phyloP scores from a whole-genome alignment of 306 rosid genomes.

The Pterocarpus macrocarpus region DNA sequence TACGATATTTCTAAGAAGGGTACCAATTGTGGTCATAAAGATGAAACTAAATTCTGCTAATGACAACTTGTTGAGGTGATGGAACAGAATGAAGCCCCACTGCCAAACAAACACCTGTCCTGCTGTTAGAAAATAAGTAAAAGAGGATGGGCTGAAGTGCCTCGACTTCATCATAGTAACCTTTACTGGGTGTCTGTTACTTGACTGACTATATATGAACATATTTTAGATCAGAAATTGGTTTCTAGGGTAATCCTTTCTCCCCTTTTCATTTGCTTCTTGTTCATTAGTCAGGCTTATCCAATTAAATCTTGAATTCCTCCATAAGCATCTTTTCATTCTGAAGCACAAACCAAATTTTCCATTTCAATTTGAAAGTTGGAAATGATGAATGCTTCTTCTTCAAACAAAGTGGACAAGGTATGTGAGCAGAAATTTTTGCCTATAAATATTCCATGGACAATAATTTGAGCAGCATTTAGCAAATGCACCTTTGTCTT shows the following conservation, averaged over 20 bases:
- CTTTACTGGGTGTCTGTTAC: not conserved
- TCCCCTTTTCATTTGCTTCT: not conserved
- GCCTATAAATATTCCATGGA: not conserved
- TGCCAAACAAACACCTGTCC: constrained; percentile 15
- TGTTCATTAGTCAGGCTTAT: not conserved
- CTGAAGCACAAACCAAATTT: not conserved
- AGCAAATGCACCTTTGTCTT: not conserved
- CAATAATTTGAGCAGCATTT: not conserved
- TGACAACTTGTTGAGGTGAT: constrained; percentile 9
- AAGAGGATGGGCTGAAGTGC: not conserved
- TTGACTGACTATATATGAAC: not conserved
- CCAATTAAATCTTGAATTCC: not conserved
- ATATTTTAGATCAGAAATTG: not conserved
- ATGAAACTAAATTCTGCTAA: constrained; percentile 32
- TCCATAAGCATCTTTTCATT: not conserved
- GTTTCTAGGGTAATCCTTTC: not conserved
- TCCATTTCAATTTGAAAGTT: constrained; percentile 11
- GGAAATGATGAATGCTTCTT: constrained; percentile 26
- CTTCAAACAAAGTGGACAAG: not conserved
- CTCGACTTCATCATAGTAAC: constrained; percentile 10
- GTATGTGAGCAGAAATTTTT: constrained; percentile 5
- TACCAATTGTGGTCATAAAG: not conserved
- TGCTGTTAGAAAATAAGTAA: not conserved
- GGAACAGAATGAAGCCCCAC: not conserved
- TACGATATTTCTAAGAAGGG: not conserved